These are phyloP conservation scores for Boletus insuetus DNA, from an alignment of 768 basidiomycete genomes.

Conservation along the genomic window DNA sequence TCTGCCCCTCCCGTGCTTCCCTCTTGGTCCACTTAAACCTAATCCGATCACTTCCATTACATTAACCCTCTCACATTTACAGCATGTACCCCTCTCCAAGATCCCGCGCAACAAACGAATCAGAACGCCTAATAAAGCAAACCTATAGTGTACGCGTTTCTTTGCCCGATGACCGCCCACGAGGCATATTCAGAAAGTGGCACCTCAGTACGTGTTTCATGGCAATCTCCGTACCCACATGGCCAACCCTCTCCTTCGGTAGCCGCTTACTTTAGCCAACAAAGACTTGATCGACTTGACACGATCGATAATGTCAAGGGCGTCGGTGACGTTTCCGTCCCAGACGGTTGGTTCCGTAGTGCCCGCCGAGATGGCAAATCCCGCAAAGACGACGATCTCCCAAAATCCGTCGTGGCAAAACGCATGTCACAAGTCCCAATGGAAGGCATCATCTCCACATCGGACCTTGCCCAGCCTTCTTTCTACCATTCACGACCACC, in stretches of 20 bases:
- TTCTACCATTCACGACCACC: slow-evolving; percentile 24
- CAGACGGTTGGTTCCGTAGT: slow-evolving; percentile 77
- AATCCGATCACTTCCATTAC: slow-evolving; percentile 23
- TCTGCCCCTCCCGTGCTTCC: slow-evolving; percentile 4
- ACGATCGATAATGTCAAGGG: slow-evolving; percentile 70
- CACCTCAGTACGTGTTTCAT: slow-evolving; percentile 46
- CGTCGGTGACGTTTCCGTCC: slow-evolving; percentile 63
- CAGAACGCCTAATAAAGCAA: slow-evolving; percentile 50
- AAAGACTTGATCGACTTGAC: slow-evolving; percentile 64
- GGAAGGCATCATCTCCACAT: slow-evolving; percentile 25
- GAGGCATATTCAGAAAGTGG: slow-evolving; percentile 47
- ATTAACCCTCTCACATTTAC: slow-evolving; percentile 15
- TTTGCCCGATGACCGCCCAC: slow-evolving; percentile 42
- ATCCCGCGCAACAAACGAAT: slow-evolving; percentile 36
- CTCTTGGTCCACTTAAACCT: slow-evolving; percentile 32
- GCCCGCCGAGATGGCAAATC: slow-evolving; percentile 64
- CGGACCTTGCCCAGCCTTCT: slow-evolving; percentile 18
- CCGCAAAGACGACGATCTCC: slow-evolving; percentile 39
- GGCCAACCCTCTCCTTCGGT: slow-evolving; percentile 11
- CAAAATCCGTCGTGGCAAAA: slow-evolving; percentile 47
- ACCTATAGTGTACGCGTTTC: slow-evolving; percentile 52
- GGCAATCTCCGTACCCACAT: slow-evolving; percentile 28
- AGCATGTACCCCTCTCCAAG: slow-evolving; percentile 41
- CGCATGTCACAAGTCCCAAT: slow-evolving; percentile 33
- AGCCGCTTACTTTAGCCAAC: slow-evolving; percentile 87